These are phyloP conservation scores for Diplocarpon mali DNA, from an alignment of 2,329 filamentous ascomycete species.

Conservation along the genomic window DNA sequence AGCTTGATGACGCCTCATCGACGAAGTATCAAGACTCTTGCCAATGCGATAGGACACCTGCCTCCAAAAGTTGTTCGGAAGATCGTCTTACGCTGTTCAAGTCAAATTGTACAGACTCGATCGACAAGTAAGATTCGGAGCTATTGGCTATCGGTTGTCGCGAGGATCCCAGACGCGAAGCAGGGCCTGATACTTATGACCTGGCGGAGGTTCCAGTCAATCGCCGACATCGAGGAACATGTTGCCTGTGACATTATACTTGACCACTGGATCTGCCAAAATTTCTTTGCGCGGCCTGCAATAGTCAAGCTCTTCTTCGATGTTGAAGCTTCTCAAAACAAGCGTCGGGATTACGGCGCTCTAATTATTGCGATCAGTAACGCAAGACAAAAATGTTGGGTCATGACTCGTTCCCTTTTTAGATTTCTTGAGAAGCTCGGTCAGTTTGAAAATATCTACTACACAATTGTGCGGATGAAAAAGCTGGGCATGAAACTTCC, in stretches of 20 bases:
- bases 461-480: conserved; percentile 7
- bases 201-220: conserved; percentile 4
- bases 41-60: conserved; percentile 8
- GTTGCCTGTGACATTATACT: conserved; percentile 7
- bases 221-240: neutral
- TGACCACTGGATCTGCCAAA: conserved; percentile 17
- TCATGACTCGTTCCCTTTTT: conserved; percentile 6
- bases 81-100: conserved; percentile 7
- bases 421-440: conserved; percentile 8
- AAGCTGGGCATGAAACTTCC: conserved; percentile 7
- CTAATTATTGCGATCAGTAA: conserved; percentile 10
- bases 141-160: conserved; percentile 16
- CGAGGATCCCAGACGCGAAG: conserved; percentile 8
- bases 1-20: neutral
- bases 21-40: conserved; percentile 9
- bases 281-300: conserved; percentile 4
- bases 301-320: conserved; percentile 10
- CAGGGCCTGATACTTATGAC: conserved; percentile 5
- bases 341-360: conserved; percentile 1
- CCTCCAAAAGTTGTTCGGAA: conserved; percentile 1
- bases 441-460: conserved; percentile 4
- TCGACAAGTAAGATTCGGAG: neutral
- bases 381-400: conserved; percentile 7
- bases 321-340: neutral
- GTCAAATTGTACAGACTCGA: neutral